Conservation (phyloP, 106 monocot genomes). For the Iris macrosiphon region DNA sequence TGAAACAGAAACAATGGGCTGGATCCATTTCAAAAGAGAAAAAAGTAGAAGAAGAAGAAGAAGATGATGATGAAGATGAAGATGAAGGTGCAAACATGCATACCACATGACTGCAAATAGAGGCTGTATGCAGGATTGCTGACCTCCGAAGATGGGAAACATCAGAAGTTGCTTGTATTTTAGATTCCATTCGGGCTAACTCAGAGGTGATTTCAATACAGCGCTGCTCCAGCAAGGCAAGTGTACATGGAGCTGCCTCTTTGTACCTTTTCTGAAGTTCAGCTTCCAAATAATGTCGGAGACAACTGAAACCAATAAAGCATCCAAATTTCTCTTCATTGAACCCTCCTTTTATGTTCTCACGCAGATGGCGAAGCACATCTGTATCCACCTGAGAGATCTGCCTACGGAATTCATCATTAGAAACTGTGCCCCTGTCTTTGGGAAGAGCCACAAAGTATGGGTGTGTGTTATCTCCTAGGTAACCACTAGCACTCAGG, state of each 20-base stretch:
- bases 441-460: constrained; percentile 98
- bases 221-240: constrained; percentile 87
- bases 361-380: constrained; percentile 66
- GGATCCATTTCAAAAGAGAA: background rate
- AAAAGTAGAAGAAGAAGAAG: background rate
- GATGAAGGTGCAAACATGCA: no score
- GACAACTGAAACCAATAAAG: constrained; percentile 73
- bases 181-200: constrained; percentile 60
- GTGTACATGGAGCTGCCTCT: constrained; percentile 91
- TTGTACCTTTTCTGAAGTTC: constrained; percentile 97
- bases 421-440: constrained; percentile 68
- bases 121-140: constrained; percentile 82
- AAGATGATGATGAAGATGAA: background rate
- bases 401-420: constrained; percentile 94
- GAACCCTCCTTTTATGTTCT: constrained; percentile 83
- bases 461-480: constrained; percentile 87
- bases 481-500: constrained; percentile 90
- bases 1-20: no score
- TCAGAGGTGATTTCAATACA: constrained; percentile 71
- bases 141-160: constrained; percentile 70
- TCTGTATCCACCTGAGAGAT: constrained; percentile 88
- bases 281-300: constrained; percentile 70
- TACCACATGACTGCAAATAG: constrained; percentile 94
- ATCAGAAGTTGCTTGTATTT: constrained; percentile 84
- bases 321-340: constrained; percentile 84